phyloP scores from a whole-genome alignment of 345 rosid species.

The Moricandia arvensis region DNA sequence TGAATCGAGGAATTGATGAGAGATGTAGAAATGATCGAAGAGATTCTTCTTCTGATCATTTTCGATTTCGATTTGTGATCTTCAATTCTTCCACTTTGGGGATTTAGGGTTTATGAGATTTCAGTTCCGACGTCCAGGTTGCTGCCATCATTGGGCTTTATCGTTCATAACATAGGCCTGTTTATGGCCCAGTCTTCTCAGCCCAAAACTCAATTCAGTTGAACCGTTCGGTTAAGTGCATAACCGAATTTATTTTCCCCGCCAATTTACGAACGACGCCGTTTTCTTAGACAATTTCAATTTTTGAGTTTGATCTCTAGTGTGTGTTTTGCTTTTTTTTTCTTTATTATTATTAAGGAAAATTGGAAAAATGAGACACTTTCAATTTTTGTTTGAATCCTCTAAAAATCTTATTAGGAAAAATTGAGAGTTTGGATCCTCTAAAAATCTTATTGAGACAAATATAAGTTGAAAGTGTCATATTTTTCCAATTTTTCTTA shows the following conservation, averaged over 20 bases:
- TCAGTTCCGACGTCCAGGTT: constrained; percentile 1
- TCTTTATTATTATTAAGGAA: neutral
- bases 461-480: too few relatives aligned
- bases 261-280: neutral
- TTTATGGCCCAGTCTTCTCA: neutral
- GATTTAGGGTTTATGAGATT: constrained; percentile 39
- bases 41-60: constrained; percentile 58
- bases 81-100: constrained; percentile 11
- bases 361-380: too few relatives aligned
- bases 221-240: neutral
- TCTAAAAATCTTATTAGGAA: too few relatives aligned
- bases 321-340: neutral
- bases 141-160: constrained; percentile 1
- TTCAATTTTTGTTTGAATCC: too few relatives aligned
- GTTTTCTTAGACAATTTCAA: constrained; percentile 28
- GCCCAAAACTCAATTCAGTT: neutral
- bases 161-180: neutral
- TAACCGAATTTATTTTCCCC: neutral
- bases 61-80: constrained; percentile 13
- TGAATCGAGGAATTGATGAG: constrained; percentile 28
- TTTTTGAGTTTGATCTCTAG: constrained; percentile 13
- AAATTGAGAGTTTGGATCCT: too few relatives aligned
- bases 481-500: neutral
- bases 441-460: too few relatives aligned
- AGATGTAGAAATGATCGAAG: constrained; percentile 47